Conservation (phyloP, 225 moss, liverwort and hornwort species). For the Sphagnum tenellum region DNA sequence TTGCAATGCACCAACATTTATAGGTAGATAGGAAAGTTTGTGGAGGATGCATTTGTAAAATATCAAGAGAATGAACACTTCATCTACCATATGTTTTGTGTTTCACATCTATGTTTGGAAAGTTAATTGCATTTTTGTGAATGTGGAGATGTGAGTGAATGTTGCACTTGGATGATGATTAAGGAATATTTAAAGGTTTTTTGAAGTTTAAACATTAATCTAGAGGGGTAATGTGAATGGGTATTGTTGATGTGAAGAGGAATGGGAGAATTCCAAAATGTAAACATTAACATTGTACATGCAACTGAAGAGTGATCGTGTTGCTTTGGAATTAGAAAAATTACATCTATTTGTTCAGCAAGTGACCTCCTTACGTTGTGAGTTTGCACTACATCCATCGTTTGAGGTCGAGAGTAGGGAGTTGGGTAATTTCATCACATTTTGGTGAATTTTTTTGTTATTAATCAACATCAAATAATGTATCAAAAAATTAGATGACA, state of each 20-base stretch:
- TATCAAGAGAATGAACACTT: constrained; percentile 43
- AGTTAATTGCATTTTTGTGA: not conserved
- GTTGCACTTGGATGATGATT: not conserved
- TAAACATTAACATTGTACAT: constrained; percentile 41
- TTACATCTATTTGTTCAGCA: constrained; percentile 16
- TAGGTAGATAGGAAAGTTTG: constrained; percentile 17
- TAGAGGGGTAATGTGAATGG: not conserved
- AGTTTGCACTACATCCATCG: too few relatives aligned
- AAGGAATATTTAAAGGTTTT: not conserved
- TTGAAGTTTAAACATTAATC: not conserved
- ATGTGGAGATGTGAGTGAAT: too few relatives aligned
- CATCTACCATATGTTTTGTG: constrained; percentile 27
- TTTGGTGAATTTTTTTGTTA: not conserved
- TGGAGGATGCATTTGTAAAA: constrained; percentile 19
- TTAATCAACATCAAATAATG: not conserved
- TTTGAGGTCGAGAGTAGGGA: too few relatives aligned
- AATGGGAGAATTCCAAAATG: constrained; percentile 34
- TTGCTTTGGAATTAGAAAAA: constrained; percentile 39
- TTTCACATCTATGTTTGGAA: not conserved
- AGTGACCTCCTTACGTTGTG: constrained; percentile 10
- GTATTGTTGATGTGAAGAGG: constrained; percentile 6
- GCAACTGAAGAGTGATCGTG: constrained; percentile 29
- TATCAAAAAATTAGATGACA: not conserved
- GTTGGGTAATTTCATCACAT: not conserved
- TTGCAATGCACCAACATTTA: constrained; percentile 17